phyloP scores from a whole-genome alignment of 352 stramenopile genomes.

The Bremia lactucae region DNA sequence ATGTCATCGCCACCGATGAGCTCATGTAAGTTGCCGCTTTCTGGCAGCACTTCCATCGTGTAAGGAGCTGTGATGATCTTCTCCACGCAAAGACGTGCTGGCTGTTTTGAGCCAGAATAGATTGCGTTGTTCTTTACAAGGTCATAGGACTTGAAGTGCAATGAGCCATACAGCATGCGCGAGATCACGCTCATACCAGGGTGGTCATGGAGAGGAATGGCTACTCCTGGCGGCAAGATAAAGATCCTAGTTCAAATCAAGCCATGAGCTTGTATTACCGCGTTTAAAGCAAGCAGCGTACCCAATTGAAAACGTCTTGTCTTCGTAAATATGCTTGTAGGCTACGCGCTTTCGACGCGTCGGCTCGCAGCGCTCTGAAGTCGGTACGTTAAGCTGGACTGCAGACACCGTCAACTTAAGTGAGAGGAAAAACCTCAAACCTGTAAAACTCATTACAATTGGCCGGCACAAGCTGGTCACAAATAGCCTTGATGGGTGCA shows the following conservation, averaged over 20 bases:
- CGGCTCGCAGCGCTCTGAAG: constrained; percentile 2
- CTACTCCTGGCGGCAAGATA: constrained; percentile 57
- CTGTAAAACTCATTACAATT: constrained; percentile 33
- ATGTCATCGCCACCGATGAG: constrained; percentile 56
- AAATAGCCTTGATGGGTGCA: constrained; percentile 49
- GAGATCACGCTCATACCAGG: constrained; percentile 80
- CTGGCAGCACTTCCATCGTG: constrained; percentile 61
- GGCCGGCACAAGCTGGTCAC: constrained; percentile 47
- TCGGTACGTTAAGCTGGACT: constrained; percentile 51
- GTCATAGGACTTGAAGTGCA: constrained; percentile 59
- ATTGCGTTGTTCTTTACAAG: constrained; percentile 17
- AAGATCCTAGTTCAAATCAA: constrained; percentile 74
- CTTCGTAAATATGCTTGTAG: constrained; percentile 79
- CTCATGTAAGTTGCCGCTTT: constrained; percentile 68
- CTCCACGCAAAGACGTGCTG: constrained; percentile 36
- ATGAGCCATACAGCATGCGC: constrained; percentile 60
- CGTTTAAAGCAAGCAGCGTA: constrained; percentile 6
- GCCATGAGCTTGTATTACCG: too few relatives aligned
- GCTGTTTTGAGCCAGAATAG: constrained; percentile 5
- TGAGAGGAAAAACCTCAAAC: not conserved
- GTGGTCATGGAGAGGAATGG: constrained; percentile 75
- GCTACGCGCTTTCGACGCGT: constrained; percentile 27
- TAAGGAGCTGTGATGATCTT: constrained; percentile 33
- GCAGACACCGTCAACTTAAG: not conserved
- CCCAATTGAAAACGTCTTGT: constrained; percentile 73